phyloP scores from a whole-genome alignment of 2,329 filamentous ascomycete genomes.

The Sporothrix euskadiensis region DNA sequence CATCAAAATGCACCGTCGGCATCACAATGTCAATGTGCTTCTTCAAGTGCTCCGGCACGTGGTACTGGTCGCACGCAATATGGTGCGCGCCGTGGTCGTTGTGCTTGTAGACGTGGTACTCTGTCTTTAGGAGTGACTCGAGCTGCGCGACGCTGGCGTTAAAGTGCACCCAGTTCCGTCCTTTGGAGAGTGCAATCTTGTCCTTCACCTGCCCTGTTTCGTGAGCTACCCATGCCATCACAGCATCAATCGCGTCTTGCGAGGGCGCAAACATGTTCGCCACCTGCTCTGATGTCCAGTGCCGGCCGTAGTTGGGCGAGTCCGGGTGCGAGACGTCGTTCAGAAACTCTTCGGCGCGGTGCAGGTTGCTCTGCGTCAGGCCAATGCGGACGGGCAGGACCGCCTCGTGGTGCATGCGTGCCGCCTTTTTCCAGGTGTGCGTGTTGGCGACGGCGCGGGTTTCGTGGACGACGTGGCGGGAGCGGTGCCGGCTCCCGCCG shows the following conservation, averaged over 20 bases:
- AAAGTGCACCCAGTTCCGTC: slow-evolving; percentile 56
- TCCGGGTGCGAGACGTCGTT: slow-evolving; percentile 48
- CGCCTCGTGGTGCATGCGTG: slow-evolving; percentile 33
- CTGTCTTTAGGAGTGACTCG: slow-evolving; percentile 54
- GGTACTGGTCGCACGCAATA: slow-evolving; percentile 47
- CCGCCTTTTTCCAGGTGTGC: slow-evolving; percentile 35
- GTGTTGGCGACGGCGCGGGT: slow-evolving; percentile 34
- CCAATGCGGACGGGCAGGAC: slow-evolving; percentile 46
- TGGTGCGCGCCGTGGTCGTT: slow-evolving; percentile 39
- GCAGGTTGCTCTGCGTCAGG: slow-evolving; percentile 49
- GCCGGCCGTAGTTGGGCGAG: slow-evolving; percentile 49
- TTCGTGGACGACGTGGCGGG: slow-evolving; percentile 40
- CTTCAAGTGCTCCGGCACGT: slow-evolving; percentile 41
- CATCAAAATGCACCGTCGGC: slow-evolving; percentile 45
- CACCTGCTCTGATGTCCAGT: slow-evolving; percentile 49
- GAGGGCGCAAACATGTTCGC: slow-evolving; percentile 47
- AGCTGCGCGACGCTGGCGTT: slow-evolving; percentile 56
- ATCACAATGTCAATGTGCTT: slow-evolving; percentile 47
- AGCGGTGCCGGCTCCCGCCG: background rate
- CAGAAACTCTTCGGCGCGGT: slow-evolving; percentile 48
- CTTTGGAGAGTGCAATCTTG: slow-evolving; percentile 52
- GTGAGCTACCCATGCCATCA: slow-evolving; percentile 54
- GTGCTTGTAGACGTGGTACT: slow-evolving; percentile 55
- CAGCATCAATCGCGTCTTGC: slow-evolving; percentile 49
- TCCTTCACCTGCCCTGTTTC: slow-evolving; percentile 51